Percentiles rank a stretch among this genome's conserved stretches.
Conservation (phyloP, 1,284 basidiomycete species). For the Ganoderma resinaceum region DNA sequence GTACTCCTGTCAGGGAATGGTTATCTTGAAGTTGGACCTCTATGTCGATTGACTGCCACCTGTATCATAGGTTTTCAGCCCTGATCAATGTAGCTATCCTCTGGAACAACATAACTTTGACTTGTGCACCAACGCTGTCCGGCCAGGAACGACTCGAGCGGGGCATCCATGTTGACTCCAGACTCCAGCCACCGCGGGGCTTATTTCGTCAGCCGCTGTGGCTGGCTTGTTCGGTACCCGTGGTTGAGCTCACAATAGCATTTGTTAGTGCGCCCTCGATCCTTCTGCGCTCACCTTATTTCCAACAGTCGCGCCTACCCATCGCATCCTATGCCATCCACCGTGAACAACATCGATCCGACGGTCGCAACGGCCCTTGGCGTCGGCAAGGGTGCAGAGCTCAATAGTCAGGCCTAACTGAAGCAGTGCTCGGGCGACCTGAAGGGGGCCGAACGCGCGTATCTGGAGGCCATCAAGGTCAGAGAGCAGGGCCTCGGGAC, state of each 20-base stretch:
- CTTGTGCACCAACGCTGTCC: not conserved
- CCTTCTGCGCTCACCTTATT: not conserved
- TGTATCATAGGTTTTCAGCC: not conserved
- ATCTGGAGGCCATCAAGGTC: constrained; percentile 39
- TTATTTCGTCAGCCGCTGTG: not conserved
- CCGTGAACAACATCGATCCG: constrained; percentile 18
- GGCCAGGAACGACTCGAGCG: not conserved
- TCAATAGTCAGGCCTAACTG: constrained; percentile 32
- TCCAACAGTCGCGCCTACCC: not conserved
- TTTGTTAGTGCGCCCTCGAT: not conserved
- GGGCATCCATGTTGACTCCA: not conserved
- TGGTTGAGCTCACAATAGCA: not conserved
- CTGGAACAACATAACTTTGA: not conserved
- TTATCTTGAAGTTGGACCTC: not conserved
- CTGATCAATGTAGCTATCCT: not conserved
- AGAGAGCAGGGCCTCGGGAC: constrained; percentile 35
- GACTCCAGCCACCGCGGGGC: not conserved
- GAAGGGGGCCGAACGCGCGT: constrained; percentile 37
- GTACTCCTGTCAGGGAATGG: not conserved
- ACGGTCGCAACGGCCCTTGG: constrained; percentile 10
- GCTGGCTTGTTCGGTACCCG: not conserved
- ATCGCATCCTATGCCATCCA: not conserved
- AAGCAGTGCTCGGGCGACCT: constrained; percentile 38
- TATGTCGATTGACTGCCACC: not conserved
- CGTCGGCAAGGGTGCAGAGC: constrained; percentile 27